Evolutionary conservation across 2,329 filamentous ascomycete species (phyloP).

Genomic region (Venturiaceae sp.): DNA sequence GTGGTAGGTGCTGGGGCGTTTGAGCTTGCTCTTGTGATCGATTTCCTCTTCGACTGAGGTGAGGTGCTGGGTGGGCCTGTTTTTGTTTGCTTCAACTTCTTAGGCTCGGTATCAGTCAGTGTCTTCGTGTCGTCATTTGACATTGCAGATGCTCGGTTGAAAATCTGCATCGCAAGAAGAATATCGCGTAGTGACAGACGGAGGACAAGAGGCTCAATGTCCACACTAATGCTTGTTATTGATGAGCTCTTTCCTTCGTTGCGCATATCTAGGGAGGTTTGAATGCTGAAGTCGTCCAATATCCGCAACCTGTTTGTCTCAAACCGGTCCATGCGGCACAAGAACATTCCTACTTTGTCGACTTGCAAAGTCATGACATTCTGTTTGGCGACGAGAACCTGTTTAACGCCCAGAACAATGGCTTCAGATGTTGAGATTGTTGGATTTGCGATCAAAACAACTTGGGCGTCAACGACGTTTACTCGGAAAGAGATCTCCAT

Average conservation of each 20-base stretch:
- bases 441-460: constrained; percentile 94
- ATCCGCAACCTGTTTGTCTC: constrained; percentile 85
- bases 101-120: constrained; percentile 42
- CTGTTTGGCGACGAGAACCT: constrained; percentile 86
- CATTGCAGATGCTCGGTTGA: constrained; percentile 82
- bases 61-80: constrained; percentile 11
- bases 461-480: constrained; percentile 91
- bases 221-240: constrained; percentile 70
- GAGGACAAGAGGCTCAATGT: constrained; percentile 84
- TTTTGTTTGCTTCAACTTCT: constrained; percentile 45
- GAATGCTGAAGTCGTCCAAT: constrained; percentile 90
- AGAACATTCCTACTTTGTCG: constrained; percentile 92
- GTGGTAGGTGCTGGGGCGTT: constrained; percentile 6
- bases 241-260: constrained; percentile 49
- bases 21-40: background rate
- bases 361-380: constrained; percentile 90
- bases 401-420: constrained; percentile 89
- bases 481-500: constrained; percentile 81
- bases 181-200: constrained; percentile 91
- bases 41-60: constrained; percentile 1
- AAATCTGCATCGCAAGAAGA: constrained; percentile 82
- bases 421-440: constrained; percentile 84
- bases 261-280: constrained; percentile 74
- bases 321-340: constrained; percentile 97
- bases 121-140: constrained; percentile 46